Evolutionary conservation across 805 yeast genomes (phyloP).

Genomic region (Ascoidea rubescens): DNA sequence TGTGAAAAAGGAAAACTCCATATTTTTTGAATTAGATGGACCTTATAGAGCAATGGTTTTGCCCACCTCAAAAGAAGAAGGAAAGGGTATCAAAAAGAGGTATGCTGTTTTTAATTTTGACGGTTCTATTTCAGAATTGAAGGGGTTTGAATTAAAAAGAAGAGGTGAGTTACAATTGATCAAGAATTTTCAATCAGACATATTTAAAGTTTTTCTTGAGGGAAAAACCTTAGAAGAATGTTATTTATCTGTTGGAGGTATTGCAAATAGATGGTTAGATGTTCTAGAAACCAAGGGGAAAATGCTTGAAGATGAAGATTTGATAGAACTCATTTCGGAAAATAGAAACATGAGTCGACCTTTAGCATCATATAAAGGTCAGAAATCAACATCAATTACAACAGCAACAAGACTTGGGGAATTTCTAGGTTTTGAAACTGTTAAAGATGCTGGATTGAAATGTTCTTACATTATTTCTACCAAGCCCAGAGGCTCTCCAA

Average conservation of each 20-base stretch:
- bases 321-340: slow-evolving; percentile 90
- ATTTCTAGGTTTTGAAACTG: slow-evolving; percentile 92
- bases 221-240: slow-evolving; percentile 72
- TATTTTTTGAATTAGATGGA: slow-evolving; percentile 97
- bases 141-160: slow-evolving; percentile 93
- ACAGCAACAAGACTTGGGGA: slow-evolving; percentile 91
- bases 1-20: slow-evolving; percentile 78
- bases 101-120: slow-evolving; percentile 95
- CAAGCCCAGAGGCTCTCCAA: slow-evolving; percentile 74
- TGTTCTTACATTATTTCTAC: slow-evolving; percentile 86
- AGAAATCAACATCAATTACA: slow-evolving; percentile 89
- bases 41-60: slow-evolving; percentile 96
- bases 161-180: slow-evolving; percentile 91
- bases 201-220: slow-evolving; percentile 80
- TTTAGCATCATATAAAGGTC: slow-evolving; percentile 75
- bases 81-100: slow-evolving; percentile 88
- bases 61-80: slow-evolving; percentile 96
- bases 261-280: slow-evolving; percentile 94
- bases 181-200: slow-evolving; percentile 89
- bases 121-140: slow-evolving; percentile 86
- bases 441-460: slow-evolving; percentile 89
- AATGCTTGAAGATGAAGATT: slow-evolving; percentile 84
- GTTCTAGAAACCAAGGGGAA: slow-evolving; percentile 79
- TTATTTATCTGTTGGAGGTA: slow-evolving; percentile 78
- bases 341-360: slow-evolving; percentile 92